Conservation (phyloP, 768 basidiomycete species). For the Pleurotus citrinopileatus region DNA sequence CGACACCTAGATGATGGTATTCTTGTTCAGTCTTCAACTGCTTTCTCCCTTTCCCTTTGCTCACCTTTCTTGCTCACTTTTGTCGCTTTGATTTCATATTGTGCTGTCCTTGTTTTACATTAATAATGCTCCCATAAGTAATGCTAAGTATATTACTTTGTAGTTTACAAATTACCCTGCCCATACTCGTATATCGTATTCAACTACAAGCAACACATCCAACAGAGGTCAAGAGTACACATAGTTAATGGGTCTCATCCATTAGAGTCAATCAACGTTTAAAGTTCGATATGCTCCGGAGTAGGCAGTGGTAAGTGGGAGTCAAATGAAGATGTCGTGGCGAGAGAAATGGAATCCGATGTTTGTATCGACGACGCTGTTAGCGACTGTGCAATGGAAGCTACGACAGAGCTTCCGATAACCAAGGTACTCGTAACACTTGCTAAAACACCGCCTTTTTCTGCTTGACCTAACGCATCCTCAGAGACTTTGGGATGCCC, state of each 20-base stretch:
- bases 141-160: background rate
- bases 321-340: too few species aligned
- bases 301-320: background rate
- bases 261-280: too few species aligned
- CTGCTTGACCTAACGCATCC: conserved; percentile 3
- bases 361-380: background rate
- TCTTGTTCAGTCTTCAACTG: background rate
- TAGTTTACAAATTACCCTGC: background rate
- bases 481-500: background rate
- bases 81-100: background rate
- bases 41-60: background rate
- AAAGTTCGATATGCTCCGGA: background rate
- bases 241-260: too few species aligned
- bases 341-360: background rate
- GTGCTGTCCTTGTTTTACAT: background rate
- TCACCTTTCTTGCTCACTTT: background rate
- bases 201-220: too few species aligned
- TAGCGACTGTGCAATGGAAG: background rate
- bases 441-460: background rate
- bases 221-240: too few species aligned
- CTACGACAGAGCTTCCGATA: background rate
- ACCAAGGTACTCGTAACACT: background rate
- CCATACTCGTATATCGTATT: background rate
- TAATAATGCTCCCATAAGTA: background rate
- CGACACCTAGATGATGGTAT: background rate